Evolutionary conservation across 768 basidiomycete genomes (phyloP).

Genomic region (Leccinum aurantiacum): DNA sequence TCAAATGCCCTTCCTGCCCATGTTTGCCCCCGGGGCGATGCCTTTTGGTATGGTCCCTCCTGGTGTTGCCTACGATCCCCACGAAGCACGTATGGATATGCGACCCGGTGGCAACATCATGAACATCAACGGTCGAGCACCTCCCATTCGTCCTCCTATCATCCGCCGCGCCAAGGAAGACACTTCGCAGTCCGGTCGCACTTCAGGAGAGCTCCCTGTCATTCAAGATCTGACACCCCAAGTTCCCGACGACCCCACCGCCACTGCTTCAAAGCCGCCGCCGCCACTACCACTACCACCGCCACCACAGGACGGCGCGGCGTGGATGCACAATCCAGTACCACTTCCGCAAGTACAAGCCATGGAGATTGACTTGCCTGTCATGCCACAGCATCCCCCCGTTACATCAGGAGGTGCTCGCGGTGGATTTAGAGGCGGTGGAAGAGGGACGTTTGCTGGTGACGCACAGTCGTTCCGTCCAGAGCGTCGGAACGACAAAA

Average conservation of each 20-base stretch:
- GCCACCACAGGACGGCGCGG: slow-evolving; percentile 21
- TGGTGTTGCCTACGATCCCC: slow-evolving; percentile 68
- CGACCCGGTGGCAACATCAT: slow-evolving; percentile 44
- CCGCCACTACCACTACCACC: not conserved
- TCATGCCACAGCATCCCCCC: slow-evolving; percentile 21
- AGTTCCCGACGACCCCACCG: slow-evolving; percentile 34
- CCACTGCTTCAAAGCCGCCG: slow-evolving; percentile 21
- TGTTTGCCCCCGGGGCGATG: slow-evolving; percentile 59
- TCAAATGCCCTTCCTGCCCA: slow-evolving; percentile 64
- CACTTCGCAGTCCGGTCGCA: slow-evolving; percentile 39
- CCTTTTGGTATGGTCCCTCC: slow-evolving; percentile 52
- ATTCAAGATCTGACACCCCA: slow-evolving; percentile 80
- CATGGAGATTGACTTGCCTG: slow-evolving; percentile 37
- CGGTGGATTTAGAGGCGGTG: slow-evolving; percentile 47
- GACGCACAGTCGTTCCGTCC: slow-evolving; percentile 68
- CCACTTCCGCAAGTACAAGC: slow-evolving; percentile 12
- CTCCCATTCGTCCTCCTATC: slow-evolving; percentile 54
- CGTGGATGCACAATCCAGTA: slow-evolving; percentile 22
- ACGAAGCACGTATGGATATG: slow-evolving; percentile 81
- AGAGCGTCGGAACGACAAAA: slow-evolving; percentile 69
- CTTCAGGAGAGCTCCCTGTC: slow-evolving; percentile 75
- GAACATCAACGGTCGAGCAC: slow-evolving; percentile 32
- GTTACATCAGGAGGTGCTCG: slow-evolving; percentile 39
- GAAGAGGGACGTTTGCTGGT: slow-evolving; percentile 59
- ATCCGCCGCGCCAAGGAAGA: slow-evolving; percentile 58